A percentile compares a stretch with the other conserved stretches of the same genome.
Conservation (phyloP, 1,284 basidiomycete species). For the Ustilago shanxiensis region DNA sequence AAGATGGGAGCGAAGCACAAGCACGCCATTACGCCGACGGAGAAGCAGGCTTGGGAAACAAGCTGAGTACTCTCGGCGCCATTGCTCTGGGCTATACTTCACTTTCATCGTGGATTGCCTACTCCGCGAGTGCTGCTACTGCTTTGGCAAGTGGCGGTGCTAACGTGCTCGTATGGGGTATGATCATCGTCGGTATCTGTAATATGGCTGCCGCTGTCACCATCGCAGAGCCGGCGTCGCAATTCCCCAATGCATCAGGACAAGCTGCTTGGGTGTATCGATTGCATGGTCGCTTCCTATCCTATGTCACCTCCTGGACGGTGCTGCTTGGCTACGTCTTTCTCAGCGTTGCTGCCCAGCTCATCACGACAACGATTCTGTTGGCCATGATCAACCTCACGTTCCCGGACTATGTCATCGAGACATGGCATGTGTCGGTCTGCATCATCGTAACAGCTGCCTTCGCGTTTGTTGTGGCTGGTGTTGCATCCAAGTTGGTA, state of each 20-base stretch:
- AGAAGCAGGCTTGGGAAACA: conserved; percentile 21
- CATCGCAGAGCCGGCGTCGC: conserved; percentile 25
- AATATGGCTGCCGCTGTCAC: conserved; percentile 28
- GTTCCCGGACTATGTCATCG: conserved; percentile 20
- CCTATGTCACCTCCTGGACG: conserved; percentile 31
- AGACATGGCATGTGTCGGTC: conserved; percentile 18
- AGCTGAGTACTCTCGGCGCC: conserved; percentile 28
- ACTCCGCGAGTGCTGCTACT: conserved; percentile 18
- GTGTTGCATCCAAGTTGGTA: conserved; percentile 19
- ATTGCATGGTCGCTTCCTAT: conserved; percentile 13
- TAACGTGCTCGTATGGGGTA: conserved; percentile 41
- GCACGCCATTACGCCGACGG: not conserved
- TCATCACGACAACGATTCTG: conserved; percentile 25
- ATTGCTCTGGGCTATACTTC: conserved; percentile 28
- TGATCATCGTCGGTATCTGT: conserved; percentile 31
- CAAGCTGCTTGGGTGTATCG: conserved; percentile 32
- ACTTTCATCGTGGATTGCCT: conserved; percentile 42
- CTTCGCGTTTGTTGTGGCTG: conserved; percentile 9
- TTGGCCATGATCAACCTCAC: conserved; percentile 41
- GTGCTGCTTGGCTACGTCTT: conserved; percentile 33
- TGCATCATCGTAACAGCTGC: conserved; percentile 6
- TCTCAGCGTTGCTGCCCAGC: conserved; percentile 24
- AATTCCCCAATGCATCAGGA: conserved; percentile 24
- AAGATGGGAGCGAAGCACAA: conserved; percentile 12
- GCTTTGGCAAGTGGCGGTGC: conserved; percentile 37